Conservation (phyloP, 805 yeast genomes). For the Alloascoidea africana region DNA sequence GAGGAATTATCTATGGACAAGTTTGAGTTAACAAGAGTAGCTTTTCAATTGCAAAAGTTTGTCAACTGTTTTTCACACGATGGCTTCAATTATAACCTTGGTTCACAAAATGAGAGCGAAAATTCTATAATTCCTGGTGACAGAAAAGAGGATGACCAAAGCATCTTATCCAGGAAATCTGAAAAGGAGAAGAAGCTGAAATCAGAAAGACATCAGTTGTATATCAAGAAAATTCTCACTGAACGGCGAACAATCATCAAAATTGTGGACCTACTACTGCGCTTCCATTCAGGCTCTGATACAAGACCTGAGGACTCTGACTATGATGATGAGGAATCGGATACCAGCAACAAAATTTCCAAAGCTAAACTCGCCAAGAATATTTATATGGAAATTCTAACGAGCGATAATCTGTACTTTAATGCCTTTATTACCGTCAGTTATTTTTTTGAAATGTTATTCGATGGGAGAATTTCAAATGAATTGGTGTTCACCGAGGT, state of each 20-base stretch:
- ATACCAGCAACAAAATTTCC: background rate
- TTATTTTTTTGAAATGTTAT: background rate
- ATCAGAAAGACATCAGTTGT: background rate
- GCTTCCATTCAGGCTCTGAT: background rate
- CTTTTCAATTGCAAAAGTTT: background rate
- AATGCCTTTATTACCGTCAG: background rate
- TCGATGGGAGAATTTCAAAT: background rate
- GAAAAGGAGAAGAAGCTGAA: background rate
- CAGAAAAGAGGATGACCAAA: background rate
- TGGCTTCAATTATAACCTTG: background rate
- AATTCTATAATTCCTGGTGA: background rate
- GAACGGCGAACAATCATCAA: background rate
- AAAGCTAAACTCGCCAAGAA: background rate
- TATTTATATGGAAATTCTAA: background rate
- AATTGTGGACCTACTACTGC: background rate
- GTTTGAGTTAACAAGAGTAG: background rate
- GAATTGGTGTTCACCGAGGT: background rate
- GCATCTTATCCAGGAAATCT: background rate
- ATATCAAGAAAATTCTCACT: background rate
- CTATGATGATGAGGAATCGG: background rate
- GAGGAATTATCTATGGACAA: background rate
- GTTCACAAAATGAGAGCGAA: background rate
- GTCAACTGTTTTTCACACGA: constrained; percentile 1
- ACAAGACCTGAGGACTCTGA: background rate
- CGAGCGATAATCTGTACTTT: background rate